These are phyloP conservation scores for Trifolium pratense DNA, from an alignment of 306 rosid genomes.

Conservation along the genomic window DNA sequence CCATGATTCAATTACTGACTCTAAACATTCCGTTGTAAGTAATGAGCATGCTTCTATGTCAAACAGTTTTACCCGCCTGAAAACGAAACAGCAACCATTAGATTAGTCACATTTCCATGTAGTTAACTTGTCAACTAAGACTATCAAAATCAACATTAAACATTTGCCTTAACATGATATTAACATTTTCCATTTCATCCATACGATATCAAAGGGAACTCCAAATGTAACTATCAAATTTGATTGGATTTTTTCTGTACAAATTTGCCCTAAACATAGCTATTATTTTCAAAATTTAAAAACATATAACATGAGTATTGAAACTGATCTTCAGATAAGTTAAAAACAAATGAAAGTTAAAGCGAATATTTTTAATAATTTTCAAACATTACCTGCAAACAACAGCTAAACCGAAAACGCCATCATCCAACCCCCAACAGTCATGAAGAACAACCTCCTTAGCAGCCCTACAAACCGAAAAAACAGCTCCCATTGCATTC, in stretches of 20 bases:
- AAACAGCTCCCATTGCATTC: slow-evolving; percentile 58
- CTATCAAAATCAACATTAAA: slow-evolving; percentile 19
- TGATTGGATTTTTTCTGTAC: neutral
- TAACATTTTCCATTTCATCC: neutral
- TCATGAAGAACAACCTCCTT: slow-evolving; percentile 73
- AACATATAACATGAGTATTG: neutral
- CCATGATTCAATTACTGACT: slow-evolving; percentile 69
- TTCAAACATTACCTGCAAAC: slow-evolving; percentile 65
- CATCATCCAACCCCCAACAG: slow-evolving; percentile 84
- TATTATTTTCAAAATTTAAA: neutral
- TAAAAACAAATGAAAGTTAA: neutral
- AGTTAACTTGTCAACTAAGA: slow-evolving; percentile 20
- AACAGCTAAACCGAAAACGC: slow-evolving; percentile 59
- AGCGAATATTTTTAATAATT: neutral
- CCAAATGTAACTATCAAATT: neutral
- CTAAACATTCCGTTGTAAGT: slow-evolving; percentile 79
- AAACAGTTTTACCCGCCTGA: slow-evolving; percentile 75
- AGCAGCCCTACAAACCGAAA: slow-evolving; percentile 60
- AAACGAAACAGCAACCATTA: slow-evolving; percentile 45
- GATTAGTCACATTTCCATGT: neutral
- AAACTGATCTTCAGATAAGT: neutral
- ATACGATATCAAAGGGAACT: neutral
- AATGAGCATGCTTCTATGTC: slow-evolving; percentile 82
- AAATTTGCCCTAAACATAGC: neutral
- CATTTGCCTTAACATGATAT: neutral